Evolutionary conservation across 495 filamentous ascomycete genomes (phyloP), one percentile per base, ranked within the genome.

Genomic region (Penicillium desertorum): DNA sequence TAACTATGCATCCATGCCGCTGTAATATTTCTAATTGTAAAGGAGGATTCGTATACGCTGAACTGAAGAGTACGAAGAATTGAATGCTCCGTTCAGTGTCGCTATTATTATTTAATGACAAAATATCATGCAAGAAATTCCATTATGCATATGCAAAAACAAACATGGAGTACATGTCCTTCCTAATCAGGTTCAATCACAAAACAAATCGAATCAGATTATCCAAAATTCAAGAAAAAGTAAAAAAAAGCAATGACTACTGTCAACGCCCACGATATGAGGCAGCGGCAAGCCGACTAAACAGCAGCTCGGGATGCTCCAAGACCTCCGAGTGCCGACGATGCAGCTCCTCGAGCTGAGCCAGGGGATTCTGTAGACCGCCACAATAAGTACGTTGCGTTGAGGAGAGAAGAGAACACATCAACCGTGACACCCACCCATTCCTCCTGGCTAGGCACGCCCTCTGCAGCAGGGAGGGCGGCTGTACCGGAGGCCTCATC

Each of bases 401-500:
- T 69, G 71, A 72, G 78, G 66, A 77, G 69, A 52, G 69, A 69
- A 67, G 67, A 73, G 68, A 76, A 76, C 66, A 74, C 71, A 72
- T 76, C 74, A 71, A 79, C 80, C 69, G 83, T 81, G 69, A 83
- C 72, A 88, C 88, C 84, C 86, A 92, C 90, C 92, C 92, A 96
- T 55, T 95, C 90, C 62, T 81, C 79, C 77, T 96, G 92, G 68
- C 82, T 79, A 56, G 90, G 89, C 53, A 96, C 90, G 45, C 90
- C 90, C 72, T 88, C 85, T 20, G 91, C 92, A 51, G 72, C 71
- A 47, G 89, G 88, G 54, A 95, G 76, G 58, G 81, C 77, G 54
- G 47, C 51, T 2, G 50, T 54, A 10, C 59, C 45, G 43, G 54
- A 57, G 51, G 56, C 61, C 7, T 76, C 81, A 45, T 78, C 70